Base-by-base conservation (phyloP, 352 stramenopile genomes). In the Phytopythium boreale region DNA sequence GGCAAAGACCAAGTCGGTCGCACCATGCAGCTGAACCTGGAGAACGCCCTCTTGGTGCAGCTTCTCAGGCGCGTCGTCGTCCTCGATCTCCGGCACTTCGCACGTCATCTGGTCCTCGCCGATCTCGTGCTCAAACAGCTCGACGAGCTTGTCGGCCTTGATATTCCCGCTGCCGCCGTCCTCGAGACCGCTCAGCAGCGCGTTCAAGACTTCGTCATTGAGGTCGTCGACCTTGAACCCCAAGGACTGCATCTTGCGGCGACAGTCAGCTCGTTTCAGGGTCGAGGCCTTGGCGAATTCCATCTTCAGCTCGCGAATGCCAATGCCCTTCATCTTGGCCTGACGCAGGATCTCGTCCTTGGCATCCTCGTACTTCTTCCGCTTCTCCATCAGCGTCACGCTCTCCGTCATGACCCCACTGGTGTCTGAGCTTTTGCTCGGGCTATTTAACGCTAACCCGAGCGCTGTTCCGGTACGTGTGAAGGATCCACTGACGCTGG, bases 81-180 rank as follows among this genome's bases (percentile, higher is more conserved):
- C 81, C 77, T 93, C 84, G n/a, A 93, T 72, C 29, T 93, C 87
- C 0, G 83, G 82, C 6, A 92, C 63, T 31, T 91, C 77, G 49
- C 78, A 87, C 0, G 77, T 72, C 72, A 92, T 83, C 70, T 89
- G 82, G 31, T 93, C 82, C 59, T 92, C 84, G 3, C 90, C 68
- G 34, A 90, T 89, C 64, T 95, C 80, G 2, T 69, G 63, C 36
- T 88, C 77, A 59, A 93, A 93, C 2, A 90, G 34, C 17, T 78
- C 76, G 10, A 93, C 12, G n/a, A 93, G 76, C 19, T 72, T 70
- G 0, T 87, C 73, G 0, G 77, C 71, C 11, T 76, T 63, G 53
- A 93, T 72, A 20, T 66, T 72, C 5, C 77, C 77, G n/a, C 51
- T 79, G n/a, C 58, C 71, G 7, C 39, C 34, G 20, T 79, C 62